Percentiles rank a stretch among this genome's conserved stretches.
phyloP scores from a whole-genome alignment of 495 filamentous ascomycete genomes.

The Entonaema liquescens region DNA sequence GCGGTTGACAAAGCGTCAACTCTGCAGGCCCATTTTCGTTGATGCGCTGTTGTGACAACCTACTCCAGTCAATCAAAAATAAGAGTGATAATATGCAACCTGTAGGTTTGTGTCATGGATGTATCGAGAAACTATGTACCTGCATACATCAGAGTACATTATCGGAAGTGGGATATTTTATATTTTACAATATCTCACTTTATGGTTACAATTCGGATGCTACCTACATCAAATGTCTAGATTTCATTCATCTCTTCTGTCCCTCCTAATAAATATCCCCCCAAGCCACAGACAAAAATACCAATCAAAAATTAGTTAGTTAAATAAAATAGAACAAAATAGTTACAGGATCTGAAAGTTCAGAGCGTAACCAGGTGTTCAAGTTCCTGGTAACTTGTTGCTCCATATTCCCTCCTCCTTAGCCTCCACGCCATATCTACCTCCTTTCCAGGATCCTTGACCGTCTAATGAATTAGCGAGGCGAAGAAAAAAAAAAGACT shows the following conservation, averaged over 20 bases:
- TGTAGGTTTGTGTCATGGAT: neutral
- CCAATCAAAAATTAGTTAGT: neutral
- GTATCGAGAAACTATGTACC: conserved; percentile 17
- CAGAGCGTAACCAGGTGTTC: neutral
- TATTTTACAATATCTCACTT: conserved; percentile 3
- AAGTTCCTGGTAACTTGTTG: neutral
- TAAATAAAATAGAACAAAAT: neutral
- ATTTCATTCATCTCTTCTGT: neutral
- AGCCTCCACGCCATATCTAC: conserved; percentile 7
- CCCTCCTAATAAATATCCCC: neutral
- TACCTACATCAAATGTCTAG: conserved; percentile 5
- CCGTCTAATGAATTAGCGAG: conserved; percentile 21
- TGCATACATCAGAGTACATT: conserved; percentile 30
- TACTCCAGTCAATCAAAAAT: conserved; percentile 26
- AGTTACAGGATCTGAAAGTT: neutral
- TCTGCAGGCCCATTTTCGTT: conserved; percentile 32
- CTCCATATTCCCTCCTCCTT: neutral
- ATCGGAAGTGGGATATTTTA: conserved; percentile 1
- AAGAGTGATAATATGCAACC: conserved; percentile 3
- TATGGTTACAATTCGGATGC: neutral
- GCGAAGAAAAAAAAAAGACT: conserved; percentile 6
- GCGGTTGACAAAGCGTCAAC: conserved; percentile 15
- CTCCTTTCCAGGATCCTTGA: conserved; percentile 18
- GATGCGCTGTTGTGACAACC: conserved; percentile 31
- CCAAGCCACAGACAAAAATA: neutral